Evolutionary conservation across 805 yeast species (phyloP), one percentile per base, ranked within the genome.

Genomic region (Isabelozyma gotoi): DNA sequence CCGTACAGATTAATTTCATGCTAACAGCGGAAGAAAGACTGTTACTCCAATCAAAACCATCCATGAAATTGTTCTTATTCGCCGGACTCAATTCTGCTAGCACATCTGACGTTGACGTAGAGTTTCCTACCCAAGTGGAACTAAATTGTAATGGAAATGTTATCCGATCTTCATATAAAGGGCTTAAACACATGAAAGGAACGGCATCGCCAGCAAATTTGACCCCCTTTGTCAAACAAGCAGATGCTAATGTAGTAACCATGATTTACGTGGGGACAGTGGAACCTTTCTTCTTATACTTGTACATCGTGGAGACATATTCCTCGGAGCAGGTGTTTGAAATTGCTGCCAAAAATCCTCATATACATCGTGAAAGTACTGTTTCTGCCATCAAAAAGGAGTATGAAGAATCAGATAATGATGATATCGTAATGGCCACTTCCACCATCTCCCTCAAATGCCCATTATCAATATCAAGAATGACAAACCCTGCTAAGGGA

Each of bases 181-280:
- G 97, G 0, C 66, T 90, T 21, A 88, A 88, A 56, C 85, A 84
- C 38, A 78, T 76, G 45, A 77, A 78, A 0, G 96, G 96, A 0
- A 83, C 96, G 0, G 84, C 90, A 1, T 77, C 80, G 47, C 97
- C 97, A 0, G 90, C 88, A 0, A 86, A 91, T 59, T 51, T 92
- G 34, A 85, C 96, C 0, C 71, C 71, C 2, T 67, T 68, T 34
- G 15, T 64, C 5, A 43, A 37, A 18, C 4, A 36, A 49, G 17
- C 84, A 81, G 55, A 55, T 4, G 7, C n/a, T 5, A 32, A 32
- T 16, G 5, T 58, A 7, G 56, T 85, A 29, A 78, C 76, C 44
- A 57, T 84, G 19, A 71, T 75, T 2, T 87, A 84, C 56, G 83
- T 84, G 0, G 81, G 77, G 54, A 76, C 86, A 1, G 68, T 71